Evolutionary conservation across 805 yeast species (phyloP).

Genomic region (Suhomyces vadensis): DNA sequence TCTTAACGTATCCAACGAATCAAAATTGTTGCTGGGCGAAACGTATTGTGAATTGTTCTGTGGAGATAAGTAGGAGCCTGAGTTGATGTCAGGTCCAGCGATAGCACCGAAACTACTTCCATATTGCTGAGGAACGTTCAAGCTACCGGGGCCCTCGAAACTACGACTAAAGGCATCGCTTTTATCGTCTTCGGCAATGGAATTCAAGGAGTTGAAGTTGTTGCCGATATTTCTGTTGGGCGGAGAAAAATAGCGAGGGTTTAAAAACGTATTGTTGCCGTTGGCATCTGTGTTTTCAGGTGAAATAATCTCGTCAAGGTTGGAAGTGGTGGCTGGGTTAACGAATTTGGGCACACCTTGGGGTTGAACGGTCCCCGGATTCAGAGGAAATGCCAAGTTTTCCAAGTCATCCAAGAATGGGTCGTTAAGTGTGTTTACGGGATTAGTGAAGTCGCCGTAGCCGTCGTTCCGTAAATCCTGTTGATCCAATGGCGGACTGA

Average conservation of each 20-base stretch:
- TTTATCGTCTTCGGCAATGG: conserved; percentile 33
- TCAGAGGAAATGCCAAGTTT: conserved; percentile 14
- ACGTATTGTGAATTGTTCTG: conserved; percentile 29
- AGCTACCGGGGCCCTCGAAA: conserved; percentile 31
- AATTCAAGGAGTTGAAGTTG: conserved; percentile 29
- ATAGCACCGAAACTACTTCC: conserved; percentile 13
- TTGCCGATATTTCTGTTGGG: conserved; percentile 21
- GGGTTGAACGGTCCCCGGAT: conserved; percentile 7
- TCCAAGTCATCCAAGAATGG: conserved; percentile 36
- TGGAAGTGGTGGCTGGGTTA: conserved; percentile 19
- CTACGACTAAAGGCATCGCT: conserved; percentile 32
- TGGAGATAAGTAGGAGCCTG: conserved; percentile 39
- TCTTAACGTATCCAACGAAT: conserved; percentile 35
- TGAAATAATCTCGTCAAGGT: conserved; percentile 40
- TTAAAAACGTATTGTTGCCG: conserved; percentile 24
- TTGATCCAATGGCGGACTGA: background rate
- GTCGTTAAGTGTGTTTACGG: conserved; percentile 19
- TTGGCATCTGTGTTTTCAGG: conserved; percentile 22
- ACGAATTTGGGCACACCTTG: conserved; percentile 12
- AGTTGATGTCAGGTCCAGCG: conserved; percentile 19
- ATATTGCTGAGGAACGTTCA: conserved; percentile 22
- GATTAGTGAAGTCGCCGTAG: conserved; percentile 4
- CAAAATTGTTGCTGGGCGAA: conserved; percentile 30
- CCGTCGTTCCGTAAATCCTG: background rate
- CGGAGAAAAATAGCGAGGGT: conserved; percentile 45